Evolutionary conservation across 1,284 basidiomycete species (phyloP), one percentile per base, ranked within the genome.

Genomic region (Rhodotorula sp.): DNA sequence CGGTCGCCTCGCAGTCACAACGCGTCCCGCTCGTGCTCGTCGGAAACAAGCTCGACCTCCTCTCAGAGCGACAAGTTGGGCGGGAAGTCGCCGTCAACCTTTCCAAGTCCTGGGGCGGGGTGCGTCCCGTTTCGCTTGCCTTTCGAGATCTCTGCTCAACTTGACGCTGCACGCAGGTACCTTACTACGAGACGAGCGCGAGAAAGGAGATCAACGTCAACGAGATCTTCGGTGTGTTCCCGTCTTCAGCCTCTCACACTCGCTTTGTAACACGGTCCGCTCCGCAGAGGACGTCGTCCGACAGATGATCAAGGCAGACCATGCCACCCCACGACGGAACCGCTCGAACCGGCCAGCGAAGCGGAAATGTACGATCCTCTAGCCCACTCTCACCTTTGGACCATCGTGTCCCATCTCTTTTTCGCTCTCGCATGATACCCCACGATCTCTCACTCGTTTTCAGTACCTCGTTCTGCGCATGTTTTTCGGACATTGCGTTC

Each of bases 21-120:
- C 68, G 78, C 76, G 78, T 81, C 11, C 92, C 92, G 15, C 90
- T 94, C 75, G 89, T 94, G 48, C 85, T 94, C 19, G 91, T 92
- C 24, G 92, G 92, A 54, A 93, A 92, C 63, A 94, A 94, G 80
- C 85, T 90, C 68, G 92, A 94, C 80, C 86, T 94, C 64, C 84
- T 85, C 47, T 86, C 85, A 70, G 91, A 94, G 80, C 86, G 92
- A 39, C 90, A 92, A 77, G 91, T 94, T 8, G 85, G 86, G 29
- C 83, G 85, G 54, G 83, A 81, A 56, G 86, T 85, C 0, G 89
- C 91, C 54, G 85, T 89, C 75, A 81, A 85, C 15, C 84, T 91
- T 11, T 86, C 88, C 11, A 82, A 81, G 55, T 82, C 83, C 13
- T 92, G 91, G 91, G 83, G 83, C n/a, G 76, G 76, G 11, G 55